Percentiles rank a stretch among this genome's conserved stretches.
phyloP scores from a whole-genome alignment of 2,329 filamentous ascomycete species.

The Fusarium brachygibbosum region DNA sequence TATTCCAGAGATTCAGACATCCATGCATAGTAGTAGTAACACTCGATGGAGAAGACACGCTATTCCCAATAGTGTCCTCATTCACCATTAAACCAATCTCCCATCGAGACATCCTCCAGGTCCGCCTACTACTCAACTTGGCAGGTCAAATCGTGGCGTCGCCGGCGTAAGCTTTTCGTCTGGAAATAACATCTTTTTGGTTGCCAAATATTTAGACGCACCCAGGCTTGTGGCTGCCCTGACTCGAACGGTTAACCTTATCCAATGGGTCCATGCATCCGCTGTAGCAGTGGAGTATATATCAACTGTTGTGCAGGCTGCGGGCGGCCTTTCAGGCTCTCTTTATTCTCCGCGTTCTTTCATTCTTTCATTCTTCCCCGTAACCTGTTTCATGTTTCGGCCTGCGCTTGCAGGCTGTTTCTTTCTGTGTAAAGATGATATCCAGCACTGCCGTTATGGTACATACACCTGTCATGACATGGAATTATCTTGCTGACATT shows the following conservation, averaged over 20 bases:
- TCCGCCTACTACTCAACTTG: background rate
- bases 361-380: background rate
- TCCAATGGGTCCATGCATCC: background rate
- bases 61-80: background rate
- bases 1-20: too few relatives aligned
- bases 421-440: background rate
- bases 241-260: background rate
- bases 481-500: background rate
- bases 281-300: background rate
- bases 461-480: background rate
- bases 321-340: background rate
- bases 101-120: background rate
- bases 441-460: slow-evolving; percentile 18
- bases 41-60: background rate
- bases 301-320: background rate
- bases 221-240: background rate
- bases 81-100: background rate
- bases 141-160: background rate
- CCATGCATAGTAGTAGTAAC: background rate
- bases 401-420: background rate
- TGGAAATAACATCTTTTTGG: background rate
- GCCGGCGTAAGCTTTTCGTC: background rate
- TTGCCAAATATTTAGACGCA: background rate
- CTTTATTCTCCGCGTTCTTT: too few relatives aligned
- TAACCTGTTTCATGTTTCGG: background rate